Percentiles rank a stretch among this genome's conserved stretches.
Evolutionary conservation across 2,329 filamentous ascomycete species (phyloP).

Genomic region (Helminthosporium solani): DNA sequence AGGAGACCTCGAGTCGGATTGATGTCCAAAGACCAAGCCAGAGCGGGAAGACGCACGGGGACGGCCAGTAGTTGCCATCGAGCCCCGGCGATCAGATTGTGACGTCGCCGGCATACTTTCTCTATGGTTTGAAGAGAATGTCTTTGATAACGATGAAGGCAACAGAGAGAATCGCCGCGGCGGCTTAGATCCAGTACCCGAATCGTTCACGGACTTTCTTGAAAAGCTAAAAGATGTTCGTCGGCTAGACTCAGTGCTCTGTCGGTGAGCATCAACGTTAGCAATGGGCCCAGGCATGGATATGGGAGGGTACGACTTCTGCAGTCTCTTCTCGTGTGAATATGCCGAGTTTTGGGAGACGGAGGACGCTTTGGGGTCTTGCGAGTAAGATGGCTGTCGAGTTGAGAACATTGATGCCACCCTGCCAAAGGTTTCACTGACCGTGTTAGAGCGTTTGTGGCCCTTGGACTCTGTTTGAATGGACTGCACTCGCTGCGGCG

Average conservation of each 20-base stretch:
- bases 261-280: slow-evolving; percentile 56
- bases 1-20: slow-evolving; percentile 43
- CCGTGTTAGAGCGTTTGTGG: slow-evolving; percentile 65
- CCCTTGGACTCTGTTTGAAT: slow-evolving; percentile 62
- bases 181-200: slow-evolving; percentile 41
- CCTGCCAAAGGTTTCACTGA: slow-evolving; percentile 76
- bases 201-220: slow-evolving; percentile 47
- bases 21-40: slow-evolving; percentile 48
- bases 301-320: slow-evolving; percentile 79
- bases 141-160: slow-evolving; percentile 51
- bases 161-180: slow-evolving; percentile 54
- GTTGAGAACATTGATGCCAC: slow-evolving; percentile 79
- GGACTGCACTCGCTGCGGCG: slow-evolving; percentile 53
- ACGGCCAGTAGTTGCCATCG: slow-evolving; percentile 23
- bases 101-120: slow-evolving; percentile 35
- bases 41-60: slow-evolving; percentile 35
- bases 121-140: slow-evolving; percentile 42
- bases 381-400: slow-evolving; percentile 33
- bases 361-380: slow-evolving; percentile 32
- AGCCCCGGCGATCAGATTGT: slow-evolving; percentile 38
- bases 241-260: slow-evolving; percentile 51
- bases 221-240: slow-evolving; percentile 53
- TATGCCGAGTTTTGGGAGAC: slow-evolving; percentile 53
- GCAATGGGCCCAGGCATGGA: slow-evolving; percentile 79
- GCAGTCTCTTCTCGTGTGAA: slow-evolving; percentile 53